Conservation (phyloP, 148 eudicot species). For the Linanthus parryae region DNA sequence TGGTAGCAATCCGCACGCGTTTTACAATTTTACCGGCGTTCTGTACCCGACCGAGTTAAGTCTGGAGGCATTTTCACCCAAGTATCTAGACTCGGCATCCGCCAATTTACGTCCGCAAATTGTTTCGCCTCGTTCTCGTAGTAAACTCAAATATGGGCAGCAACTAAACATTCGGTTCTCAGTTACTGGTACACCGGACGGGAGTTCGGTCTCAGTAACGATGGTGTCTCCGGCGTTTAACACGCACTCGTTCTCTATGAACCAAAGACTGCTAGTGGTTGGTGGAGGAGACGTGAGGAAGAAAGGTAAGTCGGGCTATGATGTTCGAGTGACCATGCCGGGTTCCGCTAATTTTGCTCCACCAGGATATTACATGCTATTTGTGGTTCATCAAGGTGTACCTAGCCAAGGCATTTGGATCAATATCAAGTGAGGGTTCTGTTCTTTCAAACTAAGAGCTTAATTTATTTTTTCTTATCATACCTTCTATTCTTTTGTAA, state of each 20-base stretch:
- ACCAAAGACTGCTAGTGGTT: slow-evolving; percentile 46
- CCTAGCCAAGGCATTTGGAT: slow-evolving; percentile 82
- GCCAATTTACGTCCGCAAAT: slow-evolving; percentile 32
- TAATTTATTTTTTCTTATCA: too few relatives aligned
- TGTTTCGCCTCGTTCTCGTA: slow-evolving; percentile 21
- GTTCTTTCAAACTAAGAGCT: too few relatives aligned
- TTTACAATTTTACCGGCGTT: slow-evolving; percentile 39
- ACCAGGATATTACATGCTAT: slow-evolving; percentile 50
- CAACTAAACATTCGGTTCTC: slow-evolving; percentile 22
- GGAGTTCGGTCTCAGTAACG: slow-evolving; percentile 28
- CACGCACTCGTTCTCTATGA: slow-evolving; percentile 74
- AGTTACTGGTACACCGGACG: slow-evolving; percentile 11
- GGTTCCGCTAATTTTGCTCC: slow-evolving; percentile 36
- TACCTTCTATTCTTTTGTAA: too few relatives aligned
- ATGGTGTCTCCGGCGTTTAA: slow-evolving; percentile 60
- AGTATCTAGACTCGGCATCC: slow-evolving; percentile 30
- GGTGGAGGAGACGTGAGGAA: not conserved
- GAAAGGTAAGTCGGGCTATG: slow-evolving; percentile 9
- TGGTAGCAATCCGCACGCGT: slow-evolving; percentile 65
- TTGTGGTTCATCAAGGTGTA: slow-evolving; percentile 45
- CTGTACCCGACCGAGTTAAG: slow-evolving; percentile 64
- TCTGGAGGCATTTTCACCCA: slow-evolving; percentile 58
- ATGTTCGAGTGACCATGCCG: slow-evolving; percentile 26
- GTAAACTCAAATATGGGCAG: slow-evolving; percentile 22
- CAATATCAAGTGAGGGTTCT: slow-evolving; percentile 33